Evolutionary conservation across 805 yeast genomes (phyloP).

Genomic region (Starmera amethionina): DNA sequence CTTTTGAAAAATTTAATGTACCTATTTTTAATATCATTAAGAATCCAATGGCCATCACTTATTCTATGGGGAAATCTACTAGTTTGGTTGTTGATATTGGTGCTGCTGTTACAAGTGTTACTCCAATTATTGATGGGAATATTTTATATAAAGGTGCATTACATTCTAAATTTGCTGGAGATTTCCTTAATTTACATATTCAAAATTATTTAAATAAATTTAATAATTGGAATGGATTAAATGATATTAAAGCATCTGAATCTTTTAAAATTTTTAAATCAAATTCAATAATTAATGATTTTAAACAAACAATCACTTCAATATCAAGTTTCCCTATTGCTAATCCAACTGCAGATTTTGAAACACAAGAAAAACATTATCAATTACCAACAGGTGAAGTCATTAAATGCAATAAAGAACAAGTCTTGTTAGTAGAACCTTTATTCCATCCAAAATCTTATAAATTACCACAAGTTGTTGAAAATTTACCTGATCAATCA

Average conservation of each 20-base stretch:
- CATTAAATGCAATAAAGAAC: slow-evolving; percentile 40
- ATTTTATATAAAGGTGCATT: slow-evolving; percentile 55
- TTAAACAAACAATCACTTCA: slow-evolving; percentile 32
- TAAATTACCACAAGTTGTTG: slow-evolving; percentile 26
- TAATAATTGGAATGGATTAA: slow-evolving; percentile 15
- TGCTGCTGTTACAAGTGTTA: slow-evolving; percentile 54
- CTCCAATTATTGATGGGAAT: slow-evolving; percentile 71
- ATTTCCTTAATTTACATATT: slow-evolving; percentile 62
- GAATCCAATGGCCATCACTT: slow-evolving; percentile 67
- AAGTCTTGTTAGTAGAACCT: slow-evolving; percentile 51
- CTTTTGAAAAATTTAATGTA: slow-evolving; percentile 63
- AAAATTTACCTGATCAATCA: slow-evolving; percentile 9
- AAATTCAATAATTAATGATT: slow-evolving; percentile 34
- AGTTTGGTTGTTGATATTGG: slow-evolving; percentile 81
- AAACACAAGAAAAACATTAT: slow-evolving; percentile 31
- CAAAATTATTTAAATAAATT: slow-evolving; percentile 33
- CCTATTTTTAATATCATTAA: slow-evolving; percentile 72
- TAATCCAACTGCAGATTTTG: slow-evolving; percentile 21
- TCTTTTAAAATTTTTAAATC: slow-evolving; percentile 30
- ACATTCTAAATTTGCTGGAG: slow-evolving; percentile 75
- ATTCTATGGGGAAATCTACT: slow-evolving; percentile 68
- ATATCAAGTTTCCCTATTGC: slow-evolving; percentile 30
- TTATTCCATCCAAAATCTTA: slow-evolving; percentile 55
- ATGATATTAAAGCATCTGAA: slow-evolving; percentile 20
- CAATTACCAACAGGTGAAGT: slow-evolving; percentile 51